These are phyloP conservation scores for Luvunga scandens DNA, from an alignment of 345 rosid genomes.

Conservation along the genomic window DNA sequence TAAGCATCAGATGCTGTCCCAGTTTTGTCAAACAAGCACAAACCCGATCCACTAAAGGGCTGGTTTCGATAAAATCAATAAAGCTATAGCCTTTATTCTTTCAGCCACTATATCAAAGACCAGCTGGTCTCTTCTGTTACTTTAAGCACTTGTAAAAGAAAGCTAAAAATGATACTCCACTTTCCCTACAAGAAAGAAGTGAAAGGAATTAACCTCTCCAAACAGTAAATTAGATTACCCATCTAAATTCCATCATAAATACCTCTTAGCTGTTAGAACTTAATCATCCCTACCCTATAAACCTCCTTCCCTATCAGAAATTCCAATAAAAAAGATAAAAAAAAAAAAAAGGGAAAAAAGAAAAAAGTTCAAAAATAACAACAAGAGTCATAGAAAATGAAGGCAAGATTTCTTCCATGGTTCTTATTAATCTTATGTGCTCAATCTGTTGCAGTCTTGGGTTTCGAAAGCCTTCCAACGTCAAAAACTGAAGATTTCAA, in stretches of 20 bases:
- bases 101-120: background rate
- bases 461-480: constrained; percentile 6
- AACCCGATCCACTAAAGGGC: background rate
- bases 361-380: background rate
- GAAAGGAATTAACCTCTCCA: background rate
- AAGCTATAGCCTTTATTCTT: background rate
- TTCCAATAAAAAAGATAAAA: background rate
- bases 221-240: background rate
- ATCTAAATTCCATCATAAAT: background rate
- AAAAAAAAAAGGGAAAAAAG: background rate
- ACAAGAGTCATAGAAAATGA: constrained; percentile 10
- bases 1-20: background rate
- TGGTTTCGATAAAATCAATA: background rate
- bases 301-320: background rate
- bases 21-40: background rate
- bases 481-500: constrained; percentile 13
- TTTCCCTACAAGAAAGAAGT: background rate
- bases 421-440: constrained; percentile 18
- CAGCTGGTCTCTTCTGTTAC: background rate
- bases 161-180: background rate
- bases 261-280: background rate
- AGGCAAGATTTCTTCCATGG: constrained; percentile 15
- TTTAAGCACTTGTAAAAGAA: background rate
- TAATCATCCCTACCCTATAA: background rate
- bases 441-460: constrained; percentile 10